These are phyloP conservation scores for Gracilaria caudata DNA, from an alignment of 23 red algal genomes.

Conservation along the genomic window DNA sequence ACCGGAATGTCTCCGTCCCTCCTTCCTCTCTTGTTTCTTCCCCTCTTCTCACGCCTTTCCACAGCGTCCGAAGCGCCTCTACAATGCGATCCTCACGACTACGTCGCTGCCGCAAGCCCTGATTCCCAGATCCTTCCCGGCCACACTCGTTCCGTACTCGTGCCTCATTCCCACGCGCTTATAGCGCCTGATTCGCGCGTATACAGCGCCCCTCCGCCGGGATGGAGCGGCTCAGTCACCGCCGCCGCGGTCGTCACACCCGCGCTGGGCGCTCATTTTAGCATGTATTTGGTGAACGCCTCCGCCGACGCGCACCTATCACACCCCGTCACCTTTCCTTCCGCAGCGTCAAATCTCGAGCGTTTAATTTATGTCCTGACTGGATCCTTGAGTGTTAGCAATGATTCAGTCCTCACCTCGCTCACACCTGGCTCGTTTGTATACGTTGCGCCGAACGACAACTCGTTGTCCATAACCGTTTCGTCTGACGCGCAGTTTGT, in stretches of 20 bases:
- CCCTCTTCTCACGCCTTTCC: not conserved
- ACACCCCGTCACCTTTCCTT: conserved; percentile 20
- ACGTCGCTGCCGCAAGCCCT: not conserved
- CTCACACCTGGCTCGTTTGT: conserved; percentile 61
- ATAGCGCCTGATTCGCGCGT: conserved; percentile 74
- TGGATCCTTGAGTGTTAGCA: conserved; percentile 43
- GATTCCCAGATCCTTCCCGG: not conserved
- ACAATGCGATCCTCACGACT: not conserved
- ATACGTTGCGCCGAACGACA: conserved; percentile 46
- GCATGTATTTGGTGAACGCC: conserved; percentile 75
- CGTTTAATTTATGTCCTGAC: conserved; percentile 70
- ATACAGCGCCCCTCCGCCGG: conserved; percentile 26
- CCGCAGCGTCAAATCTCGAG: conserved; percentile 41
- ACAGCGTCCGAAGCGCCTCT: not conserved
- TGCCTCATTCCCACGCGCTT: conserved; percentile 45
- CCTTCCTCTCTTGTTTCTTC: not conserved
- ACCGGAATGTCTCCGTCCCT: too few species aligned
- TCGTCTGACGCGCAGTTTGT: not conserved
- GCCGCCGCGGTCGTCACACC: conserved; percentile 71
- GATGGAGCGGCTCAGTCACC: conserved; percentile 43
- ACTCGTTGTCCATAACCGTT: conserved; percentile 9
- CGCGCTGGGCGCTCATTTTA: conserved; percentile 75
- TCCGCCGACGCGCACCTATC: not conserved
- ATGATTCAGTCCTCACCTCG: not conserved
- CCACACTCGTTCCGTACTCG: conserved; percentile 35